Evolutionary conservation across 176 grass and related monocot genomes (phyloP).

Genomic region (Miscanthus lutarioriparius): DNA sequence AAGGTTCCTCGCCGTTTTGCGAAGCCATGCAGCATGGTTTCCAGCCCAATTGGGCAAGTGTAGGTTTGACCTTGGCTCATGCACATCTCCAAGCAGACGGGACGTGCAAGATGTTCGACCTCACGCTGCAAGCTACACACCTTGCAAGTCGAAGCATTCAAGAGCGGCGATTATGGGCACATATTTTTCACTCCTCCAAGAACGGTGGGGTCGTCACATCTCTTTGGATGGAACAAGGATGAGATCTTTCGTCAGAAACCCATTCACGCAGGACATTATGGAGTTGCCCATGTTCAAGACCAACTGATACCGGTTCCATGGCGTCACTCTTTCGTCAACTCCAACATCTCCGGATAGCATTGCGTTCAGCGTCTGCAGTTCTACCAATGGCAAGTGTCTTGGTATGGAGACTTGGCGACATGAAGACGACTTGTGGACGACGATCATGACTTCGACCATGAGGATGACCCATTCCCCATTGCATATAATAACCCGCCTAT

Average conservation of each 20-base stretch:
- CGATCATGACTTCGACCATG: too few species aligned
- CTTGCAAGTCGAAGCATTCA: neutral
- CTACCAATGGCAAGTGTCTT: neutral
- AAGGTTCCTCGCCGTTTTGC: constrained; percentile 26
- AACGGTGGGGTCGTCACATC: constrained; percentile 34
- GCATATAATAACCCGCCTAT: too few species aligned
- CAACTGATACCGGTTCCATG: fast-evolving
- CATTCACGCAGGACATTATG: constrained; percentile 4
- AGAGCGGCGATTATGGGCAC: neutral
- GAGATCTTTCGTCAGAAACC: constrained; percentile 29
- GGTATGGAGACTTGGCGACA: neutral
- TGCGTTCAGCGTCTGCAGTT: neutral
- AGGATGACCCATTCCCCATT: too few species aligned
- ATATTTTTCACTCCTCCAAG: constrained; percentile 13
- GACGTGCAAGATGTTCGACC: constrained; percentile 26
- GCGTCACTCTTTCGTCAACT: neutral
- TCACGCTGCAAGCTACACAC: constrained; percentile 7
- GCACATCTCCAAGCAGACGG: neutral
- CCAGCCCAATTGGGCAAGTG: neutral
- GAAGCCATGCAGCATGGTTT: constrained; percentile 31
- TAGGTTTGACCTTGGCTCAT: constrained; percentile 33
- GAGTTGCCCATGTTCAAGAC: neutral
- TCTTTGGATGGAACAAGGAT: neutral
- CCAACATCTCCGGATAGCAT: neutral
- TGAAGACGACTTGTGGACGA: neutral